phyloP scores from a whole-genome alignment of 768 basidiomycete genomes.

The Cyclocybe cylindracea region DNA sequence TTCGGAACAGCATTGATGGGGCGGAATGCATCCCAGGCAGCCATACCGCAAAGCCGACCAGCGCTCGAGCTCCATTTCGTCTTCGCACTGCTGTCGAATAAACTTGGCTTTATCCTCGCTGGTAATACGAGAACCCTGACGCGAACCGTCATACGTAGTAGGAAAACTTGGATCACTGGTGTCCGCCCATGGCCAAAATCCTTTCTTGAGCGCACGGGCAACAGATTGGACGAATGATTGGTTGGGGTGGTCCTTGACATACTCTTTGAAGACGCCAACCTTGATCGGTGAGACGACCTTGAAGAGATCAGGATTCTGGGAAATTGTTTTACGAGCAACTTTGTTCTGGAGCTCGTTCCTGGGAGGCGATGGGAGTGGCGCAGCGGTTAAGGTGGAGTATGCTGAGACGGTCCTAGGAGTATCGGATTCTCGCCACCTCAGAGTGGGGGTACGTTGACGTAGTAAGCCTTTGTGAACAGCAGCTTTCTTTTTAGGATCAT shows the following conservation, averaged over 20 bases:
- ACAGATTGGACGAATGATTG: slow-evolving; percentile 36
- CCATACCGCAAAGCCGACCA: slow-evolving; percentile 35
- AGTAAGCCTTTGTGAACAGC: slow-evolving; percentile 15
- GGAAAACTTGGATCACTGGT: slow-evolving; percentile 21
- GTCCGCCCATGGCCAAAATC: slow-evolving; percentile 47
- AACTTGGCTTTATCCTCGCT: slow-evolving; percentile 21
- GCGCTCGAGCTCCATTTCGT: slow-evolving; percentile 20
- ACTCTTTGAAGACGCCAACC: slow-evolving; percentile 25
- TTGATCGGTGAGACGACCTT: slow-evolving; percentile 35
- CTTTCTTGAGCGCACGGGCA: slow-evolving; percentile 25
- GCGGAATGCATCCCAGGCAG: slow-evolving; percentile 44
- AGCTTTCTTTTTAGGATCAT: slow-evolving; percentile 7
- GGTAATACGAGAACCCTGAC: slow-evolving; percentile 12
- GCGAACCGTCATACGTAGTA: slow-evolving; percentile 22
- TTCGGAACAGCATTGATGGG: slow-evolving; percentile 43
- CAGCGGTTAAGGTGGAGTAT: slow-evolving; percentile 13
- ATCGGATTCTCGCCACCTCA: slow-evolving; percentile 15
- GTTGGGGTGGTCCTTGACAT: slow-evolving; percentile 37
- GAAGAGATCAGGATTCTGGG: slow-evolving; percentile 34
- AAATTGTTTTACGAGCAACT: slow-evolving; percentile 16
- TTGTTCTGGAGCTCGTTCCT: slow-evolving; percentile 17
- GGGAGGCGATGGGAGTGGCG: slow-evolving; percentile 19
- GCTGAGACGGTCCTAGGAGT: slow-evolving; percentile 17
- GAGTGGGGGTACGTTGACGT: slow-evolving; percentile 15
- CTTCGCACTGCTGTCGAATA: slow-evolving; percentile 25